Base-by-base conservation (phyloP, 2,329 filamentous ascomycete species). In the Trichophyton verrucosum region DNA sequence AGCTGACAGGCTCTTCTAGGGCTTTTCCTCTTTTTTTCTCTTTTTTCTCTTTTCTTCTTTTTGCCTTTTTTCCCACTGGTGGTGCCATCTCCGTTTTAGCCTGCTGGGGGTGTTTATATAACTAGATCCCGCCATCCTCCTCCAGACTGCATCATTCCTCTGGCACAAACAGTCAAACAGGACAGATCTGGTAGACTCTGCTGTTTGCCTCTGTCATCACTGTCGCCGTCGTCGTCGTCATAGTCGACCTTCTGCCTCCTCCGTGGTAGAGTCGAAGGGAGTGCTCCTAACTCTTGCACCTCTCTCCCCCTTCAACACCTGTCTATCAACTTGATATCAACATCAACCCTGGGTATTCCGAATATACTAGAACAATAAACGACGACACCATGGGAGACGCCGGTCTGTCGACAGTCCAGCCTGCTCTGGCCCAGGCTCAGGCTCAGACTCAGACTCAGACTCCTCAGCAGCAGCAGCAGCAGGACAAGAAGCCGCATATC, bases 401-500 rank as follows among this genome's bases (percentile, higher is more conserved):
- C 27, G 36, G 53, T 36, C 36, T 27, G 46, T 49, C 30, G 27
- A 36, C 53, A 3, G 38, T 15, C 5, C 22, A 57, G n/a, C 53
- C n/a, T 27, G 17, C 20, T 20, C 44, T 24, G 44, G 5, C 20
- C 24, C 51, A 33, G 51, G 17, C 20, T n/a, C 42, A 44, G 42
- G 15, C 22, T 47, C 44, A 47, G 44, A 27, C 24, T n/a, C 49
- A 53, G 27, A 4, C 17, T 17, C 42, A 46, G 42, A 17, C 20
- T 47, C 51, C 44, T 11, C 44, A 47, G 44, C n/a, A 24, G 22
- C 46, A 49, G 46, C 51, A 55, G 30, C 49, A 57, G 38, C 38
- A 22, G 13, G 40, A 47, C 42, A 38, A 13, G n/a, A 95, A 95
- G 78, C 82, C 86, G 70, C 90, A 95, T 76, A 94, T 95, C 75